These are phyloP conservation scores for Orychophragmus violaceus DNA, from an alignment of 345 rosid genomes.

Conservation along the genomic window DNA sequence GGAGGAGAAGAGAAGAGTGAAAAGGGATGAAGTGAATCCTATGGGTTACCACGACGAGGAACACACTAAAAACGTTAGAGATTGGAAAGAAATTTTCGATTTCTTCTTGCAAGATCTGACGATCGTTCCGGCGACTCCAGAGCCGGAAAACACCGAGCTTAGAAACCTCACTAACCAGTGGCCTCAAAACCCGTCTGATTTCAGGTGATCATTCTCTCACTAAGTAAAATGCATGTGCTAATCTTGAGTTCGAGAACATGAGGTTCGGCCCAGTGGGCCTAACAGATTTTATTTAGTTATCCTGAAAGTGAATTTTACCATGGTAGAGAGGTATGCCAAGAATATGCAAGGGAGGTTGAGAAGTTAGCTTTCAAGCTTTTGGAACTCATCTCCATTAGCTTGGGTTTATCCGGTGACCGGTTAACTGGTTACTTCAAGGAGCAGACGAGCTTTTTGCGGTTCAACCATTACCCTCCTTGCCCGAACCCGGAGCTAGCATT, in stretches of 20 bases:
- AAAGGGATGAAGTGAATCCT: constrained; percentile 56
- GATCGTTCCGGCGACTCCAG: constrained; percentile 50
- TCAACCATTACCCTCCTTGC: constrained; percentile 78
- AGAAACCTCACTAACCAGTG: constrained; percentile 60
- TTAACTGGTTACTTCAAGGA: constrained; percentile 54
- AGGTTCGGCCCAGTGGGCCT: constrained; percentile 20
- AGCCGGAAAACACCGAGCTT: constrained; percentile 41
- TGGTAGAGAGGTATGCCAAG: constrained; percentile 60
- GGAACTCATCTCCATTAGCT: constrained; percentile 60
- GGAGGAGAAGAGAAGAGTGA: constrained; percentile 61
- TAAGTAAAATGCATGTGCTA: not conserved
- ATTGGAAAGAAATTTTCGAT: constrained; percentile 91
- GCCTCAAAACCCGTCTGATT: constrained; percentile 53
- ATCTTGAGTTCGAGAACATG: not conserved
- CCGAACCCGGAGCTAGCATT: constrained; percentile 75
- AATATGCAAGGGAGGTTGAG: constrained; percentile 58
- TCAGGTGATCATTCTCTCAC: constrained; percentile 42
- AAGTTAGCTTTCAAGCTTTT: constrained; percentile 54
- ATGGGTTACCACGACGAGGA: constrained; percentile 75
- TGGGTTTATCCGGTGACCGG: constrained; percentile 50
- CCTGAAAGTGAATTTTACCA: not conserved
- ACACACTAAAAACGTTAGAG: constrained; percentile 86
- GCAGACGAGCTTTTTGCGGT: constrained; percentile 54
- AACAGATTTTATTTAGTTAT: not conserved
- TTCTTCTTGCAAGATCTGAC: constrained; percentile 53